Conservation (phyloP, 2,329 filamentous ascomycete species). For the Epichloe amarillans region DNA sequence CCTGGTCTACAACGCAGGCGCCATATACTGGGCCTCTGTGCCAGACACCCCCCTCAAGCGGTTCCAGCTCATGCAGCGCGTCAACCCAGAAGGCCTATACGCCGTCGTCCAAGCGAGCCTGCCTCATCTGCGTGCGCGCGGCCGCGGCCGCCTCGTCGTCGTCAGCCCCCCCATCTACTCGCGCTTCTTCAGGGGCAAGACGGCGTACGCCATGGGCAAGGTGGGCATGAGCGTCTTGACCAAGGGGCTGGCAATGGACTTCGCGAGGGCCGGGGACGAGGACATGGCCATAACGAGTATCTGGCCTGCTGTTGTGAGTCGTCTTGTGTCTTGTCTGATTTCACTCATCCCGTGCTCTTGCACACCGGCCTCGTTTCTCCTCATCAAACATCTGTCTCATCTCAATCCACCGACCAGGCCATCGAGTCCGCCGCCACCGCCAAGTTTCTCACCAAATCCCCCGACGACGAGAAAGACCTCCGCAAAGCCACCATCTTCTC, state of each 20-base stretch:
- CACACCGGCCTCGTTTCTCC: too few relatives aligned
- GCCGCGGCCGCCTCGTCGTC: constrained; percentile 54
- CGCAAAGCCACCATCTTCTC: constrained; percentile 63
- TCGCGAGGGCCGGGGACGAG: constrained; percentile 37
- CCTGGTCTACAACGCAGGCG: constrained; percentile 70
- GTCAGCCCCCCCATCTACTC: constrained; percentile 78
- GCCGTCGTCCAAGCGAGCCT: constrained; percentile 54
- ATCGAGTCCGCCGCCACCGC: constrained; percentile 67
- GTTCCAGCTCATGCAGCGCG: constrained; percentile 65
- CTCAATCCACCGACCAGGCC: constrained; percentile 19
- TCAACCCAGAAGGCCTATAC: constrained; percentile 68
- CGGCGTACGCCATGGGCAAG: constrained; percentile 69
- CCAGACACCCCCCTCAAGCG: constrained; percentile 59
- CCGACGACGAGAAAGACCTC: constrained; percentile 41
- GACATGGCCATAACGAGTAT: constrained; percentile 69
- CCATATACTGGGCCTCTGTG: constrained; percentile 73
- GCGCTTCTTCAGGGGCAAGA: constrained; percentile 75
- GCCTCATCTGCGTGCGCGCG: constrained; percentile 41
- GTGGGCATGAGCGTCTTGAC: constrained; percentile 72
- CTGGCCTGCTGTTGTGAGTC: constrained; percentile 62
- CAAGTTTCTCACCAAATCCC: constrained; percentile 29
- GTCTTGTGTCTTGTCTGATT: neutral
- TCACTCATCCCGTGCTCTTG: neutral
- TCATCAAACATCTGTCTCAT: too few relatives aligned
- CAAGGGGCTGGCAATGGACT: constrained; percentile 74